Base-by-base conservation (phyloP, 495 filamentous ascomycete genomes). In the Xylaria grammica region DNA sequence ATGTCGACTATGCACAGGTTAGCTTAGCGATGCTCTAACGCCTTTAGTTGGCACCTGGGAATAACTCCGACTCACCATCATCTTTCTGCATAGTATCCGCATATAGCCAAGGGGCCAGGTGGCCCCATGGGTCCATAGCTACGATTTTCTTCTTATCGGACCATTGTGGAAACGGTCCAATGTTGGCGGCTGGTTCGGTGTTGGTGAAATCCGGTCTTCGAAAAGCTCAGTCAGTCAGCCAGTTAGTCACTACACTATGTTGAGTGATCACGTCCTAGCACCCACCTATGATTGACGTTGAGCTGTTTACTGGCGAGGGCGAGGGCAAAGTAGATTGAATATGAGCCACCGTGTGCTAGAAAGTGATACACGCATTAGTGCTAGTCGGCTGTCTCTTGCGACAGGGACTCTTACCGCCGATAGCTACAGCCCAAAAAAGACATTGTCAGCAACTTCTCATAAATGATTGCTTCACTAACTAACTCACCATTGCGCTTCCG, bases 111-210 rank as follows among this genome's bases (percentile, higher is more conserved):
- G 94, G 93, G 5, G 90, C 88, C 64, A 96, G 81, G 76, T 99
- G 95, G 6, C 95, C 95, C 67, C 88, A 90, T 7, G 95, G 95
- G 76, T 99, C 95, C 91, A 99, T 96, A 29, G 95, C 91, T 26
- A 99, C 95, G 63, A 99, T 97, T 82, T 97, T 97, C 71, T 91
- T 94, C 73, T 87, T 86, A 74, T 97, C 92, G 24, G 81, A 83
- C 95, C 95, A 99, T 74, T 94, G 87, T 20, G 91, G 86, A 72
- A 97, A 96, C 36, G 90, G 91, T 0, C 93, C 92, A 72, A 98
- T 91, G 58, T 89, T 86, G 56, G 87, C 93, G 3, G 93, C 94
- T 11, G 95, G 95, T 71, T 97, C 90, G 15, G 91, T 96, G 79
- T 98, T 97, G 65, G 91, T 94, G 77, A 96, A 94, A 74, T 97